Evolutionary conservation across 257 asterid genomes (phyloP), one percentile per base, ranked within the genome.

Genomic region (Solanum etuberosum): DNA sequence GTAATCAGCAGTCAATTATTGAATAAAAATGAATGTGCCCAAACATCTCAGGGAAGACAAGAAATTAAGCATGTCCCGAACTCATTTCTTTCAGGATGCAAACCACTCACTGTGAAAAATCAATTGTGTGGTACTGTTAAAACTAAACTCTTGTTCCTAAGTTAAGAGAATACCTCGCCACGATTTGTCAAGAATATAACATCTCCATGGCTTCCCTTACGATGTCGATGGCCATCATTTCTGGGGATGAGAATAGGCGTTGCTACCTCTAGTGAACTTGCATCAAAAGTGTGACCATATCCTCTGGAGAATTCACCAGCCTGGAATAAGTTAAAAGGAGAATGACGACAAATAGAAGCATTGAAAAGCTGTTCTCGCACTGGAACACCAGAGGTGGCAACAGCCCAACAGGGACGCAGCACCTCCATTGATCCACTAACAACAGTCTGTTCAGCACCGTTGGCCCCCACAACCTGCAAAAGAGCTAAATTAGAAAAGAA

Each of bases 301-400:
- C 91, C 89, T 92, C 99, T 91, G 40, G 98, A 91, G 86, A 94
- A 92, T 85, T 95, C 99, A 85, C 96, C 98, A 74, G 95, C 96
- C 82, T 91, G 98, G 92, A 94, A 96, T 78, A 95, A 90, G 91
- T 96, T 95, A 89, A 96, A 94, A 85, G 98, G 98, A 90, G 97
- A 40, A 84, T 95, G 98, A 89, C 94, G 99, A 89, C 99, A 97
- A 74, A 97, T 95, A 65, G 99, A 96, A 86, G 98, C 99, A 92
- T 97, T 97, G 85, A 97, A 96, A 83, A 97, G 98, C 86, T 96
- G 99, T 89, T 97, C 99, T 59, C 98, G 93, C 20, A 97, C 94
- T 5, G 99, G 99, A 27, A 97, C 98, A 27, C 99, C 99, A 85
- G 99, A 96, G 73, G 99, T 97, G 80, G 99, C 99, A 88, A 97